These are phyloP conservation scores for Sporobolus alterniflorus DNA, from an alignment of 202 grass and related monocot genomes.

Conservation along the genomic window DNA sequence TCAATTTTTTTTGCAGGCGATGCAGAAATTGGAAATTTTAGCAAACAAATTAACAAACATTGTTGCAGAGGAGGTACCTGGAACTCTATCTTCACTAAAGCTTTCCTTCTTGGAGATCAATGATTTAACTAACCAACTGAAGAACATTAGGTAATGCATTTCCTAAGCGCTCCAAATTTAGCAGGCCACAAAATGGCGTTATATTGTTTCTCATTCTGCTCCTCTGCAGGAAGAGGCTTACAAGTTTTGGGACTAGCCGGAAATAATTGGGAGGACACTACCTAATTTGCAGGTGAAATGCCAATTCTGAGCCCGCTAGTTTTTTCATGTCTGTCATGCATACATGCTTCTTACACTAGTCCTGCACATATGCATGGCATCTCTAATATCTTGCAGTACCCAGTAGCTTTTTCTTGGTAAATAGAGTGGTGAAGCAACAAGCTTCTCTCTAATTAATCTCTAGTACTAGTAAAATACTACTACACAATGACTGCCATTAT, in stretches of 20 bases:
- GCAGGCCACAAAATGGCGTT: not conserved
- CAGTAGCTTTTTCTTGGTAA: conserved; percentile 1
- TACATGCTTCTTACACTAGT: not conserved
- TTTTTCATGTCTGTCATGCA: not conserved
- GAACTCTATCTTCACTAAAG: conserved; percentile 51
- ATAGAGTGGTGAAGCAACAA: not conserved
- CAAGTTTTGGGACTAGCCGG: conserved; percentile 3
- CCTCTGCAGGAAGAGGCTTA: conserved; percentile 35
- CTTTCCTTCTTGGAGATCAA: conserved; percentile 59
- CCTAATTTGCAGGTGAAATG: not conserved
- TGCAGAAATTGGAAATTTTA: conserved; percentile 28
- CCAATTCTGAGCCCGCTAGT: not conserved
- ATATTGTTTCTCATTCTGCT: conserved; percentile 4
- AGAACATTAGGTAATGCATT: conserved; percentile 42
- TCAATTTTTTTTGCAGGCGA: conserved; percentile 16
- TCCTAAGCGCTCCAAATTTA: not conserved
- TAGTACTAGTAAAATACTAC: not conserved
- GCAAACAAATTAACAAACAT: conserved; percentile 38
- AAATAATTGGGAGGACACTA: not conserved
- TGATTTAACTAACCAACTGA: conserved; percentile 60
- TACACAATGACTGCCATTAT: not conserved
- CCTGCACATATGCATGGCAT: not conserved
- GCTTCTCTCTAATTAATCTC: not conserved
- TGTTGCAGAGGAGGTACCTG: conserved; percentile 51
- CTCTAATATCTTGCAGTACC: not conserved